Base-by-base conservation (phyloP, 441 rosid species). In the Populus trichocarpa region DNA sequence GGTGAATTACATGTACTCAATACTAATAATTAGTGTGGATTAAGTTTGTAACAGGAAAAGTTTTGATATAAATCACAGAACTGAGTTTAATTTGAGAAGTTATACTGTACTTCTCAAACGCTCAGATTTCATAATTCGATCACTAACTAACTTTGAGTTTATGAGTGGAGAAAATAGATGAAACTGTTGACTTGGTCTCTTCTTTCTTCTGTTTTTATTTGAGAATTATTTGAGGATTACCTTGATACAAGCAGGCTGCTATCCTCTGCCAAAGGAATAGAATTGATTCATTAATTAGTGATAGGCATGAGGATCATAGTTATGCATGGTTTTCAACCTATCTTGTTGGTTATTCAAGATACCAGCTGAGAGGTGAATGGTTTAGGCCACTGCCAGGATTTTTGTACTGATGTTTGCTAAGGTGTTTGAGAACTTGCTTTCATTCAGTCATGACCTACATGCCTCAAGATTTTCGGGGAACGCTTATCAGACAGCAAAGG, bases 381-480 rank as follows among this genome's bases (percentile, higher is more conserved):
- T 38, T 67, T 42, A 50, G 36, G 67, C 67, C 28, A 38, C 70
- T 10, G 42, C 32, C 32, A 30, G 32, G 42, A 16, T 25, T 42
- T 33, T 18, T 33, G n/a, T 74, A 28, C 35, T 74, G 57, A 33
- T 73, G 67, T 23, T 69, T 53, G 59, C 72, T 67, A 35, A 69
- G 67, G 38, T 42, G 35, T 73, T 8, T 70, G 23, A 76, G 66
- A 69, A 69, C 77, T 28, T 83, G 36, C 40, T 78, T 86, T 77
- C 90, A 96, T 86, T 77, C 91, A 96, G 99, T 96, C 77, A 96
- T 96, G 99, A 96, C 99, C 78, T 96, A 96, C 89, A 86, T 96
- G 97, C 99, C 99, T 86, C 99, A 94, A 90, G 99, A 96, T 85
- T 96, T 96, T 81, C 96, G 99, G 26, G 98, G 97, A 72, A 89